These are phyloP conservation scores for Maudiozyma pseudohumilis DNA, from an alignment of 805 yeast species.

Conservation along the genomic window DNA sequence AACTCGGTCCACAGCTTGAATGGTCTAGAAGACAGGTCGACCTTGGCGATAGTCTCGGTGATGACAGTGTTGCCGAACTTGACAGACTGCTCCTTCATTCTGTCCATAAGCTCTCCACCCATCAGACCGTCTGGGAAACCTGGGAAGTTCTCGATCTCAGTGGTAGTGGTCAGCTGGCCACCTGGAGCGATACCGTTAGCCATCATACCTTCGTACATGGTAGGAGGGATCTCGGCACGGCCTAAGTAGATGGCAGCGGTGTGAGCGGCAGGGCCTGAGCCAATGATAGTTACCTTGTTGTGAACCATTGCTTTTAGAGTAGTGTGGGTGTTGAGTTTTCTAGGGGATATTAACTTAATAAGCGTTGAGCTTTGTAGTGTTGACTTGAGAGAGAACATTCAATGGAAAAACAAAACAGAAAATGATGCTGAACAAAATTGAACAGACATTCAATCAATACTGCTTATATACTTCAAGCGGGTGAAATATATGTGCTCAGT, in stretches of 20 bases:
- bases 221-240: conserved; percentile 92
- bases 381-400: not conserved
- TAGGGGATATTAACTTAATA: not conserved
- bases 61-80: conserved; percentile 89
- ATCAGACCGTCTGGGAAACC: conserved; percentile 92
- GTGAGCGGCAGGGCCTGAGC: conserved; percentile 99
- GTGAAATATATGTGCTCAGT: too few relatives aligned
- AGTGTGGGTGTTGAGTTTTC: not conserved
- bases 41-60: conserved; percentile 91
- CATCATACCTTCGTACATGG: conserved; percentile 84
- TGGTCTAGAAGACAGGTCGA: conserved; percentile 79
- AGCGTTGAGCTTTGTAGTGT: not conserved
- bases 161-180: conserved; percentile 97
- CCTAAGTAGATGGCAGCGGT: conserved; percentile 97
- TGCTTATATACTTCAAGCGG: too few relatives aligned
- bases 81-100: conserved; percentile 80
- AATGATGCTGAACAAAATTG: too few relatives aligned
- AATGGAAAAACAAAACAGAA: not conserved
- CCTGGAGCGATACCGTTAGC: conserved; percentile 99
- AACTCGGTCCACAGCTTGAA: conserved; percentile 96
- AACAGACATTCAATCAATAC: too few relatives aligned
- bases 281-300: conserved; percentile 77
- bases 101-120: conserved; percentile 85
- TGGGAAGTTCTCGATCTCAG: conserved; percentile 97
- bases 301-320: conserved; percentile 48